A percentile compares a stretch with the other conserved stretches of the same genome.
Conservation (phyloP, 2,329 filamentous ascomycete species). For the Seiridium cupressi region DNA sequence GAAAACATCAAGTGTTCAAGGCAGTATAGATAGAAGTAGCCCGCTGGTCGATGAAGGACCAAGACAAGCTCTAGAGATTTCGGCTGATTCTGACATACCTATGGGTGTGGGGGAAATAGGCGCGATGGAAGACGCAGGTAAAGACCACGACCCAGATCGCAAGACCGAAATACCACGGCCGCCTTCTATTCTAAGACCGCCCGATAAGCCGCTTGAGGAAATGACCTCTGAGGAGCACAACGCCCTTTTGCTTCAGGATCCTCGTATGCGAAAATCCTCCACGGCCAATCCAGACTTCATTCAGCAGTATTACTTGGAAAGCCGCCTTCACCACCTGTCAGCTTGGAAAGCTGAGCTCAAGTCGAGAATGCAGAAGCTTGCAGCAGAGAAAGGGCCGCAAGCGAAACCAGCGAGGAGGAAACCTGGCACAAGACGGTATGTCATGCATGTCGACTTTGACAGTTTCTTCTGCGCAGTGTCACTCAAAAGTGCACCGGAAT, state of each 20-base stretch:
- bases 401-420: constrained; percentile 46
- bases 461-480: constrained; percentile 98
- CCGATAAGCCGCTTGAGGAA: constrained; percentile 18
- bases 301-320: constrained; percentile 93
- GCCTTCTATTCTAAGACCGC: background rate
- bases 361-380: constrained; percentile 77
- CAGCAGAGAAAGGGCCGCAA: constrained; percentile 62
- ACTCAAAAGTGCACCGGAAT: constrained; percentile 71
- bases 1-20: background rate
- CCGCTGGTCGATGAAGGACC: background rate
- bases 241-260: constrained; percentile 77
- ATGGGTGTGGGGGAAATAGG: too few relatives aligned
- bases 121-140: background rate
- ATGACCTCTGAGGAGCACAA: constrained; percentile 94
- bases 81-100: background rate
- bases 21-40: background rate
- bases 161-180: background rate
- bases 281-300: constrained; percentile 92
- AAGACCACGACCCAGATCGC: background rate
- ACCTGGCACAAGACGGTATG: constrained; percentile 69
- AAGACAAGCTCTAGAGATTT: background rate
- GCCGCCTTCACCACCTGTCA: constrained; percentile 88
- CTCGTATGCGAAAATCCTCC: constrained; percentile 82
- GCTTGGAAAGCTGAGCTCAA: constrained; percentile 97
- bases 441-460: constrained; percentile 97